Percentiles rank a stretch among this genome's conserved stretches.
Conservation (phyloP, 805 yeast genomes). For the Metschnikowia corniflorae region DNA sequence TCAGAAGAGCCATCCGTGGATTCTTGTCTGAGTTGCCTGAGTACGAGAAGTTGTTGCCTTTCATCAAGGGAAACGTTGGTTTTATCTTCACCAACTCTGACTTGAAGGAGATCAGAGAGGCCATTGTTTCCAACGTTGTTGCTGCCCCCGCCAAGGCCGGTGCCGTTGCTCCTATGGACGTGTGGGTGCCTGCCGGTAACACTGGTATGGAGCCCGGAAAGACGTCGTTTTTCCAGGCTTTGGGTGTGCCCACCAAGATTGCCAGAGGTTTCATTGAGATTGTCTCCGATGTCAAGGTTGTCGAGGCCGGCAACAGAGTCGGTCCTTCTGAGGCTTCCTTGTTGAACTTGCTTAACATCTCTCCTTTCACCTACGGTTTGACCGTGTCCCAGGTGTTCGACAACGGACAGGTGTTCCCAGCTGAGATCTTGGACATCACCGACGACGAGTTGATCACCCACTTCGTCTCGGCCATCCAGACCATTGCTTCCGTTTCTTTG, state of each 20-base stretch:
- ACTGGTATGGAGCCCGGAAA: conserved; percentile 99
- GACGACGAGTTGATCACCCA: conserved; percentile 92
- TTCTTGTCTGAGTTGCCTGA: conserved; percentile 93
- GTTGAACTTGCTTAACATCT: conserved; percentile 98
- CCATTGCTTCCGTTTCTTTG: conserved; percentile 94
- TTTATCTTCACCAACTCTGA: conserved; percentile 98
- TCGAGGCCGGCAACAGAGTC: conserved; percentile 78
- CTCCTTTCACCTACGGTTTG: conserved; percentile 99
- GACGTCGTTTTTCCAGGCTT: conserved; percentile 99
- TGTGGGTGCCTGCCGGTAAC: conserved; percentile 98
- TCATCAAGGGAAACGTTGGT: conserved; percentile 98
- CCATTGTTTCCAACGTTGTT: conserved; percentile 85
- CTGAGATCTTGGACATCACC: conserved; percentile 95
- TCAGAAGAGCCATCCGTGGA: conserved; percentile 98
- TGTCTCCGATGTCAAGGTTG: conserved; percentile 94
- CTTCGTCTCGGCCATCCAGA: conserved; percentile 88
- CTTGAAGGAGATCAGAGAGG: conserved; percentile 88
- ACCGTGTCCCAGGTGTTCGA: conserved; percentile 95
- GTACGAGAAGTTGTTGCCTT: conserved; percentile 90
- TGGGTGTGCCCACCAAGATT: conserved; percentile 99
- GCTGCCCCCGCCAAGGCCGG: conserved; percentile 99
- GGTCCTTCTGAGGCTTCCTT: conserved; percentile 99
- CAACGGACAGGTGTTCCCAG: conserved; percentile 97
- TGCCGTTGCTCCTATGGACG: conserved; percentile 98
- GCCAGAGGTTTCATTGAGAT: conserved; percentile 99